Evolutionary conservation across 73 alveolate species (phyloP).

Genomic region (Blepharisma stoltei): DNA sequence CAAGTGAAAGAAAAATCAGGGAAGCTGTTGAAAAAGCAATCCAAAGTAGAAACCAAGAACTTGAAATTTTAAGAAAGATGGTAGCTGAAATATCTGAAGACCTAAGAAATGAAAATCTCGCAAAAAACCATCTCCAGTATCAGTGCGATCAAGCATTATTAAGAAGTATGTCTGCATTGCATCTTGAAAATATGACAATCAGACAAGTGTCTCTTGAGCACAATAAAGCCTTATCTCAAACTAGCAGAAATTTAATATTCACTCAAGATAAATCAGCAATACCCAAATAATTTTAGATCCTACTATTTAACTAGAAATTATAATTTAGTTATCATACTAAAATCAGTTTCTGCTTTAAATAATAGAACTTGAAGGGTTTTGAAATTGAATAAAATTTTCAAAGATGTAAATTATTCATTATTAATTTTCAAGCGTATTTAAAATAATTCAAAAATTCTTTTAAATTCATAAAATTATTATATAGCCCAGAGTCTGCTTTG

Average conservation of each 20-base stretch:
- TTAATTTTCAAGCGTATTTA: no score
- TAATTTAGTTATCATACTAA: no score
- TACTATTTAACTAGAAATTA: no score
- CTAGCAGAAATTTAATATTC: background rate
- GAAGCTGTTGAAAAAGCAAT: background rate
- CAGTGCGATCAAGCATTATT: background rate
- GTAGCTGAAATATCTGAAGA: constrained; percentile 12
- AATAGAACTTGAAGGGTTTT: no score
- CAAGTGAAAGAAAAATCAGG: background rate
- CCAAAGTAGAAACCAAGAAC: background rate
- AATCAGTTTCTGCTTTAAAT: no score
- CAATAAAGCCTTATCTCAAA: background rate
- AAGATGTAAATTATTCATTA: no score
- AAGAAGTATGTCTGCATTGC: constrained; percentile 4
- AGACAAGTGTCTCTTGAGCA: background rate
- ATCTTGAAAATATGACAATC: background rate
- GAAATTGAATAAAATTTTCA: no score
- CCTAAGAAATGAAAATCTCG: constrained; percentile 17
- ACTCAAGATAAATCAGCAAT: constrained; percentile 15
- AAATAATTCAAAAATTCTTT: no score
- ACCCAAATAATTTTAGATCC: no score
- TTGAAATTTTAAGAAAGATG: constrained; percentile 12
- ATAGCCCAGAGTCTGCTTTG: no score
- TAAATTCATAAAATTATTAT: no score
- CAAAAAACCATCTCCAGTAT: background rate